phyloP scores from a whole-genome alignment of 2,329 filamentous ascomycete genomes.

The Fusarium chlamydosporum region DNA sequence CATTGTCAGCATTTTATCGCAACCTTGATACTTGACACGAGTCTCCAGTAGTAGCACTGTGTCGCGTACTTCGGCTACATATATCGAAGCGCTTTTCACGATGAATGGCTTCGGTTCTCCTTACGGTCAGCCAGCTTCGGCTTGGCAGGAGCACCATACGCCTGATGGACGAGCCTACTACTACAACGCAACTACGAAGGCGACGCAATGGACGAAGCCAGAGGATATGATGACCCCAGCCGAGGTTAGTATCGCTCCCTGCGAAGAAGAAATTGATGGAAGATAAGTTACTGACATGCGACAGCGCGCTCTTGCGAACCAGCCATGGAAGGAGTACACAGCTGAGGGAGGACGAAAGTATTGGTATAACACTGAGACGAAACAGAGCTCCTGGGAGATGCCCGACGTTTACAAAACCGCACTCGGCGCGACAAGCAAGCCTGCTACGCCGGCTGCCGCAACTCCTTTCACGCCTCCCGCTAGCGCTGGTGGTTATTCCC shows the following conservation, averaged over 20 bases:
- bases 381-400: slow-evolving; percentile 95
- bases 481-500: slow-evolving; percentile 49
- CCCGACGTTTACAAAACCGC: slow-evolving; percentile 85
- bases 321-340: slow-evolving; percentile 94
- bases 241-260: slow-evolving; percentile 70
- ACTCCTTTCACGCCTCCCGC: slow-evolving; percentile 61
- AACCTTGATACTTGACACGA: slow-evolving; percentile 2
- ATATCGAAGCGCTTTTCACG: slow-evolving; percentile 32
- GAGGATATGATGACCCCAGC: slow-evolving; percentile 86
- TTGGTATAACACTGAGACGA: slow-evolving; percentile 94
- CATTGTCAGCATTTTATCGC: slow-evolving; percentile 17
- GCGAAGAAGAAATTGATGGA: not conserved
- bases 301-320: slow-evolving; percentile 80
- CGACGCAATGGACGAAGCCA: slow-evolving; percentile 95
- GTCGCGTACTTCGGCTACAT: slow-evolving; percentile 17
- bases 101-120: slow-evolving; percentile 72
- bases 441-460: slow-evolving; percentile 59
- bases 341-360: slow-evolving; percentile 90
- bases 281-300: slow-evolving; percentile 30
- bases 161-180: slow-evolving; percentile 90
- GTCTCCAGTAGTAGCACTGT: not conserved
- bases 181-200: slow-evolving; percentile 87
- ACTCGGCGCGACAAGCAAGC: slow-evolving; percentile 69
- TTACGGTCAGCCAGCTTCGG: slow-evolving; percentile 64
- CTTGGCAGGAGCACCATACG: slow-evolving; percentile 87